phyloP scores from a whole-genome alignment of 805 yeast genomes.

The Starmerella kuoi region DNA sequence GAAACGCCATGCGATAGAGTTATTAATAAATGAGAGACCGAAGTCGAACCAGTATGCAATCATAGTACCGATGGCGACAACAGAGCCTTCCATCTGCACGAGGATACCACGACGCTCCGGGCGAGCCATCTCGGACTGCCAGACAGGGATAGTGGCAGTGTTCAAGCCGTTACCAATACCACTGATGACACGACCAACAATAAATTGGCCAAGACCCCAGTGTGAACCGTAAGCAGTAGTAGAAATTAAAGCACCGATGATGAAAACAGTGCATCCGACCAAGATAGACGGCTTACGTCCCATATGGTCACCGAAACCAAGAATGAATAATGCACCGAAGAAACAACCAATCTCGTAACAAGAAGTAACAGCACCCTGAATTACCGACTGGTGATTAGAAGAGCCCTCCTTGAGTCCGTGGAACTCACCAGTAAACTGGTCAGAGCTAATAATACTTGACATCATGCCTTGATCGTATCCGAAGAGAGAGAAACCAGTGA shows the following conservation, averaged over 20 bases:
- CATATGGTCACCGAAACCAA: conserved; percentile 45
- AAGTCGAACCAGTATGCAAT: conserved; percentile 67
- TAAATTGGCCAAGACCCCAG: conserved; percentile 50
- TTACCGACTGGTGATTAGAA: conserved; percentile 40
- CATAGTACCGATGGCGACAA: conserved; percentile 61
- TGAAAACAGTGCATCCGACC: conserved; percentile 43
- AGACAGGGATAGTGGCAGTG: conserved; percentile 71
- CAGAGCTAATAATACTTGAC: conserved; percentile 35
- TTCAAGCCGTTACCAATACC: conserved; percentile 69
- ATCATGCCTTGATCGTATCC: conserved; percentile 29
- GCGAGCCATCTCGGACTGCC: conserved; percentile 65
- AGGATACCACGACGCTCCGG: conserved; percentile 55
- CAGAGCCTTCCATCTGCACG: conserved; percentile 59
- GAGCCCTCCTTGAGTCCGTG: conserved; percentile 28
- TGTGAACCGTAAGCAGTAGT: conserved; percentile 37
- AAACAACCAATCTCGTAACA: conserved; percentile 63
- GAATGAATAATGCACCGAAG: conserved; percentile 54
- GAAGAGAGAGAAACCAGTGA: conserved; percentile 43
- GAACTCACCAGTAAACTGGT: conserved; percentile 51
- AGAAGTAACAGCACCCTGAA: conserved; percentile 50
- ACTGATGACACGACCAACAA: conserved; percentile 57
- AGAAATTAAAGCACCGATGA: conserved; percentile 49
- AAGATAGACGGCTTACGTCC: conserved; percentile 59
- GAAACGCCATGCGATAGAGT: conserved; percentile 52
- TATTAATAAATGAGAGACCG: conserved; percentile 49